Percentiles rank a stretch among this genome's conserved stretches.
Conservation (phyloP, 129 eudicot species). For the Flaveria robusta region DNA sequence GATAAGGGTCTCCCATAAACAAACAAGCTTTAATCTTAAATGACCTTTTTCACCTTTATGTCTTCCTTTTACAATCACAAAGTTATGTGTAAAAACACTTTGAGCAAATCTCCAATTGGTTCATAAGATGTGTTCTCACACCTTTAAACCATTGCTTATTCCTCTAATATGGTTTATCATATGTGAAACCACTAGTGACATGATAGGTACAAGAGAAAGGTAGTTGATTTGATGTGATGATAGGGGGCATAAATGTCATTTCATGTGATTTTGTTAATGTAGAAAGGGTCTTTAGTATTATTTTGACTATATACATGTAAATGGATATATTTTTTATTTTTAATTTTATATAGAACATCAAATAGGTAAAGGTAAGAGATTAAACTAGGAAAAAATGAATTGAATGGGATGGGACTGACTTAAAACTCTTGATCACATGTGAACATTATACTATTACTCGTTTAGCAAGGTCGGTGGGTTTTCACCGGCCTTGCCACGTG, state of each 20-base stretch:
- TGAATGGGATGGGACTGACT: not conserved
- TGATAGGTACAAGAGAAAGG: not conserved
- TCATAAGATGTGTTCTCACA: slow-evolving; percentile 41
- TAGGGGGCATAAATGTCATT: not conserved
- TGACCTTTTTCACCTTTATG: slow-evolving; percentile 38
- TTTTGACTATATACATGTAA: not conserved
- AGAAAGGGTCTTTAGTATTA: not conserved
- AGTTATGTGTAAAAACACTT: slow-evolving; percentile 31
- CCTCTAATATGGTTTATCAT: slow-evolving; percentile 29
- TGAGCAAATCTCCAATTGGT: slow-evolving; percentile 27
- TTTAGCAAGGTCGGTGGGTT: no score
- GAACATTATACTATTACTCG: no score
- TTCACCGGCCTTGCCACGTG: no score
- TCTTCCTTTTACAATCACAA: slow-evolving; percentile 33
- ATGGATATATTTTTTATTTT: not conserved
- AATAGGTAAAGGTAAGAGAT: not conserved
- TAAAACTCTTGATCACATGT: no score
- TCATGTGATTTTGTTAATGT: not conserved
- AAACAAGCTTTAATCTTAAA: slow-evolving; percentile 38
- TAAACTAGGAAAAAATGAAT: not conserved
- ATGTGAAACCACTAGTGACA: slow-evolving; percentile 16
- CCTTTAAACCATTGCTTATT: slow-evolving; percentile 33
- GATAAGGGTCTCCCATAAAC: slow-evolving; percentile 34
- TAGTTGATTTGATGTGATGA: not conserved
- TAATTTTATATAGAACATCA: slow-evolving; percentile 1